Evolutionary conservation across 257 asterid genomes (phyloP).

Genomic region (Solanum medicagineum): DNA sequence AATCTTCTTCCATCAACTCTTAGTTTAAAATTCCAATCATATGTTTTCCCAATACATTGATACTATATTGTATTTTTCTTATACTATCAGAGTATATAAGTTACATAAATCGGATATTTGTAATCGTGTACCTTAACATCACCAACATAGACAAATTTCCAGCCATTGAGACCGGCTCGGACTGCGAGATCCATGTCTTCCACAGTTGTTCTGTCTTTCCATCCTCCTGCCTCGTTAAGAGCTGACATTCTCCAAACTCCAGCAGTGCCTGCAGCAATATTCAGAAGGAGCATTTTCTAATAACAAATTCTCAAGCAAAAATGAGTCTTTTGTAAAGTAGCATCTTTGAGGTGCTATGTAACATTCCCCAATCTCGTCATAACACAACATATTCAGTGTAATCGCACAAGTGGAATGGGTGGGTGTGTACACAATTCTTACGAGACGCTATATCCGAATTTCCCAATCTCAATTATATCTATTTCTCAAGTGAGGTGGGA

Average conservation of each 20-base stretch:
- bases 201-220: conserved; percentile 91
- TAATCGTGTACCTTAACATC: conserved; percentile 29
- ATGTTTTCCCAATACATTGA: neutral
- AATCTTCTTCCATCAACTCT: neutral
- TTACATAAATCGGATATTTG: neutral
- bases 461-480: neutral
- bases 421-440: too few relatives aligned
- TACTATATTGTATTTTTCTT: neutral
- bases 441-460: neutral
- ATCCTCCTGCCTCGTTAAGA: conserved; percentile 89
- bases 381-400: too few relatives aligned
- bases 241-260: conserved; percentile 95
- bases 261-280: conserved; percentile 54
- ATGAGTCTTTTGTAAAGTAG: neutral
- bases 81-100: neutral
- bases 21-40: neutral
- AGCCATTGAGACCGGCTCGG: conserved; percentile 82
- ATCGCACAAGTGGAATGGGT: too few relatives aligned
- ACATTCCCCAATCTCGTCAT: too few relatives aligned
- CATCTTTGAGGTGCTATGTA: neutral
- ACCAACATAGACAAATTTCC: conserved; percentile 81
- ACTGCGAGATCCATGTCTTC: conserved; percentile 98
- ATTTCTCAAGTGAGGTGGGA: neutral
- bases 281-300: neutral
- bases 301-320: neutral